Conservation (phyloP, 2,329 filamentous ascomycete genomes). For the Ophiostoma pallidulum region DNA sequence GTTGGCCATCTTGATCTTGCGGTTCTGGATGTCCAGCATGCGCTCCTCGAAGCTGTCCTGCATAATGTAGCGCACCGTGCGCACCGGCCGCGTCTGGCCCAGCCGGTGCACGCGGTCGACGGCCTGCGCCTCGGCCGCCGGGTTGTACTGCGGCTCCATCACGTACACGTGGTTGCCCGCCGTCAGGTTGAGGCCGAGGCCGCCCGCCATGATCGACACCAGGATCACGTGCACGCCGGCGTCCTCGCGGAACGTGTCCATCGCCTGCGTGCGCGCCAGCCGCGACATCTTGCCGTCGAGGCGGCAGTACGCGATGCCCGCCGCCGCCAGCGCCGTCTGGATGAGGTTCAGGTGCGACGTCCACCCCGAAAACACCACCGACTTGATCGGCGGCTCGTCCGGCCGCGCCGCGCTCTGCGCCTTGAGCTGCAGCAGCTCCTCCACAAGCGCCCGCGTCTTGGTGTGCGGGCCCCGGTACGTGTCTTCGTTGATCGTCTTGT, state of each 20-base stretch:
- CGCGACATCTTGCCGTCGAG: conserved; percentile 87
- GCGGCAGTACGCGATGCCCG: conserved; percentile 61
- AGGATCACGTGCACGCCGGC: conserved; percentile 66
- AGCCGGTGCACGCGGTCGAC: conserved; percentile 87
- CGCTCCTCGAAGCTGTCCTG: conserved; percentile 84
- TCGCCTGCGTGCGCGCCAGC: conserved; percentile 59
- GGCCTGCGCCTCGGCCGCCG: conserved; percentile 87
- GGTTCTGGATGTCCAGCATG: conserved; percentile 79
- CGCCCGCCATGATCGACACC: conserved; percentile 86
- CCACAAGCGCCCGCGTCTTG: conserved; percentile 75
- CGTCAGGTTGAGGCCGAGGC: conserved; percentile 84
- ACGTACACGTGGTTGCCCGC: conserved; percentile 81
- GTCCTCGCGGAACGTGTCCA: conserved; percentile 70
- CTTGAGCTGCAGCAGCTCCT: conserved; percentile 59
- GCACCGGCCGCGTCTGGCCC: conserved; percentile 80
- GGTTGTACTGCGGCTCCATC: conserved; percentile 98
- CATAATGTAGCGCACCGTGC: conserved; percentile 88
- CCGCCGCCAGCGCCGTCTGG: conserved; percentile 63
- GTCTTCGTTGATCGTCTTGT: conserved; percentile 47
- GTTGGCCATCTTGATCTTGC: conserved; percentile 86
- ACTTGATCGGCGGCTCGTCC: conserved; percentile 70
- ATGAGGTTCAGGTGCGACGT: conserved; percentile 91
- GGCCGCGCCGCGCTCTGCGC: conserved; percentile 51
- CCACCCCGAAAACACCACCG: conserved; percentile 94
- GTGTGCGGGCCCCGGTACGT: conserved; percentile 80